These are phyloP conservation scores for Cyberlindnera maritima DNA, from an alignment of 805 yeast genomes.

Conservation along the genomic window DNA sequence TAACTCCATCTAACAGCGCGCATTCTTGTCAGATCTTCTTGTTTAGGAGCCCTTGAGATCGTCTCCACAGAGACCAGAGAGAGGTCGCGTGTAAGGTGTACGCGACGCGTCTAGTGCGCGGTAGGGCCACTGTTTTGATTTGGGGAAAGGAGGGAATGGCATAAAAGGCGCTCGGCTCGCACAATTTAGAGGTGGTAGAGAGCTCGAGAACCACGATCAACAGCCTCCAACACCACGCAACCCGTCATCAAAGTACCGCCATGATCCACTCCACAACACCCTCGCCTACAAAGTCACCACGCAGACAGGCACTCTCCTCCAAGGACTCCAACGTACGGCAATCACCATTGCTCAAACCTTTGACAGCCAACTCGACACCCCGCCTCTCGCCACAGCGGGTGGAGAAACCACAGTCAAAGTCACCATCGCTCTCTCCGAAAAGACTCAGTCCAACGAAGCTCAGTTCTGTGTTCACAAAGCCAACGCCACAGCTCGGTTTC, in stretches of 20 bases:
- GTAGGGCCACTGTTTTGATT: constrained; percentile 18
- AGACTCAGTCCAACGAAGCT: not conserved
- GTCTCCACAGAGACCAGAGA: constrained; percentile 2
- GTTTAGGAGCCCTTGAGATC: too few species aligned
- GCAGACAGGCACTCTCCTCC: constrained; percentile 24
- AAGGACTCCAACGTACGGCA: constrained; percentile 26
- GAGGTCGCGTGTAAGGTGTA: not conserved
- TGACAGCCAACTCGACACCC: constrained; percentile 13
- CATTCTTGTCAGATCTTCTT: too few species aligned
- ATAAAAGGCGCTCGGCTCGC: not conserved
- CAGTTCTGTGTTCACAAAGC: not conserved
- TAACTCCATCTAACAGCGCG: not conserved
- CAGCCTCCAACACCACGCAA: not conserved
- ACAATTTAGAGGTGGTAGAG: not conserved
- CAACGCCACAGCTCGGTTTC: constrained; percentile 20
- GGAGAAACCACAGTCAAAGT: constrained; percentile 4
- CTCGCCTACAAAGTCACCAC: constrained; percentile 23
- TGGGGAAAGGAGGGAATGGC: constrained; percentile 1
- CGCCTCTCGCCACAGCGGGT: constrained; percentile 14
- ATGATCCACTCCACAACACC: constrained; percentile 18
- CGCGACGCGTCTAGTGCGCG: constrained; percentile 9
- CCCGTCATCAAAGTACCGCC: too few species aligned
- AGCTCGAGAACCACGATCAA: not conserved
- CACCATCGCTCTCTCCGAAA: constrained; percentile 11
- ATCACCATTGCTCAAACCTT: constrained; percentile 10